Base-by-base conservation (phyloP, 1,284 basidiomycete genomes). In the Malassezia slooffiae region DNA sequence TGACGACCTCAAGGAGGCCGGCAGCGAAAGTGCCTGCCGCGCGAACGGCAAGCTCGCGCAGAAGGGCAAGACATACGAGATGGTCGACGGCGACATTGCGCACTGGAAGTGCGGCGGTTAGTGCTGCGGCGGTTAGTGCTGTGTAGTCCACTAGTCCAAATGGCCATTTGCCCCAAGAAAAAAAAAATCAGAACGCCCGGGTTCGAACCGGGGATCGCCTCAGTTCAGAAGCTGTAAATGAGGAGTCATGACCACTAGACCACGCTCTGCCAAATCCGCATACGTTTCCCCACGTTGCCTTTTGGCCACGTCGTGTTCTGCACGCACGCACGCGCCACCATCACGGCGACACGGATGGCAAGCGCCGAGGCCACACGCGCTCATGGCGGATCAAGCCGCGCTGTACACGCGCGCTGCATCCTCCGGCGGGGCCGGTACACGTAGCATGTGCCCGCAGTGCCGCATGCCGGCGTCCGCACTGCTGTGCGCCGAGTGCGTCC, bases 1-100 rank as follows among this genome's bases (percentile, higher is more conserved):
- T 64, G 80, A 81, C 0, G 93, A 96, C 70, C 75, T 99, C 54
- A 84, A 84, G 70, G 88, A 95, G 72, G 75, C 89, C 62, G 91
- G 89, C 12, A 83, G 80, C 53, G 93, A 99, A 75, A 57, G 78
- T 3, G 80, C 82, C 10, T 89, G 93, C 69, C 96, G 96, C 74
- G 86, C 90, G 43, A 88, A 84, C 16, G 93, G 93, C 32, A 96
- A 93, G 73, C 78, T 91, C 49, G 77, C 85, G 68, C 91, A 99
- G 70, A 88, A 95, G 70, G 91, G 91, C 51, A 93, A 96, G 72
- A 85, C 88, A 2, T 99, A 91, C 70, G 85, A 90, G 72, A 67
- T 73, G 41, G 50, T 63, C 24, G 68, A 69, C 33, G 69, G 67
- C 15, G 65, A 68, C 27, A 63, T 70, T 38, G 52, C 53, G 9